Evolutionary conservation across 2,329 filamentous ascomycete species (phyloP).

Genomic region (Colletotrichum sp.): DNA sequence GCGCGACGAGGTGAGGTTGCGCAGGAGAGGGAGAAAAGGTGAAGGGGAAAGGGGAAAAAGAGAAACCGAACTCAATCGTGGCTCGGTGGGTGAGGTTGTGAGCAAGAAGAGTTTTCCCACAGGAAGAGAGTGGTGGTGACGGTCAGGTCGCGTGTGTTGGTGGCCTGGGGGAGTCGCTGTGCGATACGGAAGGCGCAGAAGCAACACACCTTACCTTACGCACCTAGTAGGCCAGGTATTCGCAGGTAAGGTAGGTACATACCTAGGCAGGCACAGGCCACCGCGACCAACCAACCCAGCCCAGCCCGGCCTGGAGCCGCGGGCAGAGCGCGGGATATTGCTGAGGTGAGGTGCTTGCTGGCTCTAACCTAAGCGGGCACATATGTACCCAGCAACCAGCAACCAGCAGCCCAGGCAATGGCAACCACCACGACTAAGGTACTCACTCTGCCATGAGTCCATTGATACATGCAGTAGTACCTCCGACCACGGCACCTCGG

Average conservation of each 20-base stretch:
- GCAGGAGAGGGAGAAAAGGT: background rate
- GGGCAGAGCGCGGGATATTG: background rate
- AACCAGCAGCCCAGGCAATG: background rate
- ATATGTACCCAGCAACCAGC: background rate
- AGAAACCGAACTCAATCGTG: slow-evolving; percentile 9
- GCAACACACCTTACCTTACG: background rate
- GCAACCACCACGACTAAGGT: background rate
- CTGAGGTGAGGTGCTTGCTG: background rate
- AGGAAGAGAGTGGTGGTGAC: background rate
- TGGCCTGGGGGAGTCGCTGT: slow-evolving; percentile 1
- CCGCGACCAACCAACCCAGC: background rate
- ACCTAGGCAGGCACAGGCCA: slow-evolving; percentile 9
- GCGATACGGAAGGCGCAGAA: slow-evolving; percentile 10
- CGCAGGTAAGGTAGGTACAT: background rate
- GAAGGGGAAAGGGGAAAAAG: background rate
- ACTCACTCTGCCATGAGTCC: background rate
- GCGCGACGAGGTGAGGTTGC: slow-evolving; percentile 3
- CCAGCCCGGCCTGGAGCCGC: background rate
- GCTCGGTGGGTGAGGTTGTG: slow-evolving; percentile 17
- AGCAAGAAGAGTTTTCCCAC: slow-evolving; percentile 20
- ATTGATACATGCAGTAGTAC: background rate
- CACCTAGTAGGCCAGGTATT: background rate
- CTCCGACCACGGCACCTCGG: background rate
- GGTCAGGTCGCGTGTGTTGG: slow-evolving; percentile 20
- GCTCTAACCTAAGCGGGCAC: background rate